A percentile compares a stretch with the other conserved stretches of the same genome.
These are phyloP conservation scores for sorghum (Sorghum bicolor) DNA, from an alignment of 176 grass and related monocot species.

Conservation along the genomic window Sorghum_bicolor_NCBIv3 NC_012875.2:55734001-55734500, in stretches of 20 bases:
- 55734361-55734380: conserved; percentile 61
- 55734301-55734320: conserved; percentile 25
- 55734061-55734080: conserved; percentile 60
- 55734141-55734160: conserved; percentile 3
- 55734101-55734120: conserved; percentile 63
- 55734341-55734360: conserved; percentile 21
- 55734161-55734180: conserved; percentile 45
- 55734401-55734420: conserved; percentile 26
- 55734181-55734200: conserved; percentile 38
- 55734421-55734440: background rate
- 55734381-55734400: conserved; percentile 74
- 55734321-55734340: conserved; percentile 18
- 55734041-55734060: conserved; percentile 33
- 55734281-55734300: conserved; percentile 69
- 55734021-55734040: background rate
- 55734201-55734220: conserved; percentile 86
- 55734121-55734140: conserved; percentile 35
- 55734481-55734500: conserved; percentile 57
- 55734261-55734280: conserved; percentile 69
- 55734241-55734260: conserved; percentile 68
- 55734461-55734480: conserved; percentile 45
- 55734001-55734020: conserved; percentile 1
- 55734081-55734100: conserved; percentile 60
- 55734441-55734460: background rate
- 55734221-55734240: conserved; percentile 91